A percentile compares a stretch with the other conserved stretches of the same genome.
phyloP scores from a whole-genome alignment of 2,329 filamentous ascomycete genomes.

The Penicillium sp. region DNA sequence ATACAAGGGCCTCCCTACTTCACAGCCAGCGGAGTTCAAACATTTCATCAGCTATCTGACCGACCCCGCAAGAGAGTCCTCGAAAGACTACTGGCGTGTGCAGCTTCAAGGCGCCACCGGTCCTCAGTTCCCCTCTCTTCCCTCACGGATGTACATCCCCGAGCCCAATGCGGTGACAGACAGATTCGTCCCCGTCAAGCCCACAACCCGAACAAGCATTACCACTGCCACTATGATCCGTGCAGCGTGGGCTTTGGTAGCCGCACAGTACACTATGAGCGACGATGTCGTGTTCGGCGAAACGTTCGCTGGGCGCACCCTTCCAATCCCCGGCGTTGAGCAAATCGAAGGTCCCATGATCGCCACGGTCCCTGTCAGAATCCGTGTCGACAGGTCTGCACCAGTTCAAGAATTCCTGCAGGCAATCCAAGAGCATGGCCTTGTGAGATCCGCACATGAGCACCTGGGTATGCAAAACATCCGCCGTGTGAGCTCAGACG shows the following conservation, averaged over 20 bases:
- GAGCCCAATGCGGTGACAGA: constrained; percentile 42
- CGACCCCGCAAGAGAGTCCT: constrained; percentile 37
- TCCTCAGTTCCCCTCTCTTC: constrained; percentile 45
- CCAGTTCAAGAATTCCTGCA: constrained; percentile 11
- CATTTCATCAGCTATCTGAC: constrained; percentile 51
- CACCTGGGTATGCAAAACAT: constrained; percentile 22
- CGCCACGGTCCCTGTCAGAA: constrained; percentile 16
- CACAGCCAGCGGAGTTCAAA: constrained; percentile 37
- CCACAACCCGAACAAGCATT: constrained; percentile 14
- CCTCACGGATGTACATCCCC: constrained; percentile 8
- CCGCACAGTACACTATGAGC: constrained; percentile 39
- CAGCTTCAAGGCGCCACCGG: constrained; percentile 46
- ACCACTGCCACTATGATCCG: constrained; percentile 46
- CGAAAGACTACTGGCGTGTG: constrained; percentile 49
- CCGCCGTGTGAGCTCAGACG: constrained; percentile 11
- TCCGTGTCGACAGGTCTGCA: constrained; percentile 6
- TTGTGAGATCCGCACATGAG: constrained; percentile 16
- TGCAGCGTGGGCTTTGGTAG: constrained; percentile 46
- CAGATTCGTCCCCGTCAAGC: constrained; percentile 30
- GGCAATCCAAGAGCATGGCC: constrained; percentile 13
- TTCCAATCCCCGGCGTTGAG: constrained; percentile 42
- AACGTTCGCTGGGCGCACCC: constrained; percentile 46
- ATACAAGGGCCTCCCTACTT: constrained; percentile 16
- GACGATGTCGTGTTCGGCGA: constrained; percentile 47
- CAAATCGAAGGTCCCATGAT: constrained; percentile 32